phyloP scores from a whole-genome alignment of 2,329 filamentous ascomycete genomes.

The Alternaria incomplexa region DNA sequence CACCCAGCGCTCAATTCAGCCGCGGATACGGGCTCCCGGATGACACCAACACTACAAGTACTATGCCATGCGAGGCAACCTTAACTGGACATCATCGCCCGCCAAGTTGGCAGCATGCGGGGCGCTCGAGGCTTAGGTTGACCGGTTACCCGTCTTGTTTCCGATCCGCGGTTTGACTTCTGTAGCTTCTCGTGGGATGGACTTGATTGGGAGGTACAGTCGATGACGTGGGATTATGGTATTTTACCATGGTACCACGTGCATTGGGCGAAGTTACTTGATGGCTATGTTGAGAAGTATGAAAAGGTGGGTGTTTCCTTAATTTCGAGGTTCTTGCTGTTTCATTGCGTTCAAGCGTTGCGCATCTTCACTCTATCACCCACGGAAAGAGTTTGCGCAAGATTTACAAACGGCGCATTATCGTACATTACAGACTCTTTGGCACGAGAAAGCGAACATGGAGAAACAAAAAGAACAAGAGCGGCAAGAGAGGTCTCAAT shows the following conservation, averaged over 20 bases:
- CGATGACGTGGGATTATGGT: constrained; percentile 13
- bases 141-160: constrained; percentile 10
- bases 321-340: neutral
- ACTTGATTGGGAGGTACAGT: constrained; percentile 11
- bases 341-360: neutral
- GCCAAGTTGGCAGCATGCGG: constrained; percentile 5
- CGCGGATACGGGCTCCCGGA: constrained; percentile 2
- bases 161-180: neutral
- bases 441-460: constrained; percentile 1
- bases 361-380: neutral
- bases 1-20: neutral
- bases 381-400: neutral
- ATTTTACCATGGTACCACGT: constrained; percentile 1
- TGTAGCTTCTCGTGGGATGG: neutral
- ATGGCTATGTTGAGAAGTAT: constrained; percentile 2
- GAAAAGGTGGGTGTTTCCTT: neutral
- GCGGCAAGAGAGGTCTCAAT: constrained; percentile 4
- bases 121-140: constrained; percentile 11
- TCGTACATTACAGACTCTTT: neutral
- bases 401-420: neutral
- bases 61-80: constrained; percentile 10
- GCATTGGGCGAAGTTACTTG: neutral
- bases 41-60: constrained; percentile 5
- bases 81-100: constrained; percentile 15
- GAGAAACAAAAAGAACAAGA: constrained; percentile 9